A percentile compares a stretch with the other conserved stretches of the same genome.
Conservation (phyloP, 768 basidiomycete genomes). For the Mycena haematopus region DNA sequence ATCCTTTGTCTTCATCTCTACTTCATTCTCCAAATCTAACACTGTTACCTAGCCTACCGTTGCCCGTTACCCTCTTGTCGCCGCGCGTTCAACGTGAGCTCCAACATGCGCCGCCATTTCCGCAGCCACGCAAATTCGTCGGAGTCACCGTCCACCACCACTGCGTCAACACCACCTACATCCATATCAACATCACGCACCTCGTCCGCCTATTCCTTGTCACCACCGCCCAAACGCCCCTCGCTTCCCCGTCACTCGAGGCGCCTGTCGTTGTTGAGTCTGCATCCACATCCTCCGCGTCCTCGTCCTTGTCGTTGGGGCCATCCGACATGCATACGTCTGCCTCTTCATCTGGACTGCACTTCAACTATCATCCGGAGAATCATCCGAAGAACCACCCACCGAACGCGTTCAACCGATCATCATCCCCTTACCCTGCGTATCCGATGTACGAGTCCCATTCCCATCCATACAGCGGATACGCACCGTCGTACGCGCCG, state of each 20-base stretch:
- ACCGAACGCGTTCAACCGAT: too few relatives aligned
- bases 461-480: too few relatives aligned
- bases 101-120: conserved; percentile 83
- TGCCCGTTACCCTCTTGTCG: conserved; percentile 79
- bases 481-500: too few relatives aligned
- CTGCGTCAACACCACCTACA: not conserved
- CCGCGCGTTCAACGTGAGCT: conserved; percentile 82
- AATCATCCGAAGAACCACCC: too few relatives aligned
- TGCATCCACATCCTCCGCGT: too few relatives aligned
- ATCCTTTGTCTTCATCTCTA: not conserved
- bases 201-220: not conserved
- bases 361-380: too few relatives aligned
- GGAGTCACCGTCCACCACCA: not conserved
- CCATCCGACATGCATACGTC: too few relatives aligned
- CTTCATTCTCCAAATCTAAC: not conserved
- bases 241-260: not conserved
- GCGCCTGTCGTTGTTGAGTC: too few relatives aligned
- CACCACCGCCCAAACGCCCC: not conserved
- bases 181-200: not conserved
- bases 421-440: too few relatives aligned
- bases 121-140: conserved; percentile 55
- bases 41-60: conserved; percentile 54
- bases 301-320: too few relatives aligned
- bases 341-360: too few relatives aligned
- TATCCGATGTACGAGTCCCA: too few relatives aligned